Base-by-base conservation (phyloP, 139 green algal species). In the Chlorella sp. region DNA sequence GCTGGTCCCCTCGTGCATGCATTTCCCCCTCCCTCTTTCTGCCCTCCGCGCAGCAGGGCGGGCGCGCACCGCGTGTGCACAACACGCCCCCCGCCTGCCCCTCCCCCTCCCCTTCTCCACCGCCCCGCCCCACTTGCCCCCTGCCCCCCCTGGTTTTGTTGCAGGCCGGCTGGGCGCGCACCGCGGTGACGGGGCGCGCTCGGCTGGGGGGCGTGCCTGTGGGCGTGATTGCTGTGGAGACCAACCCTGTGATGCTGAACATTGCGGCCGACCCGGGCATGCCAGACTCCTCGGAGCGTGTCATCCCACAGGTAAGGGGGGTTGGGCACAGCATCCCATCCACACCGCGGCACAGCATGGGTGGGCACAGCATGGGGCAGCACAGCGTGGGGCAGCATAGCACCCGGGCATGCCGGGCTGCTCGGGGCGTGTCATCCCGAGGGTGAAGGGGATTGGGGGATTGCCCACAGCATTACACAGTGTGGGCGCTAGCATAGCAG, bases 141-240 rank as follows among this genome's bases (percentile, higher is more conserved):
- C 79, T 26, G 15, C 40, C 12, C 42, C 40, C 7, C 40, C 32
- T 12, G n/a, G n/a, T n/a, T n/a, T n/a, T n/a, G 36, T 24, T 88
- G 71, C 87, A 93, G 83, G 89, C 94, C 2, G 97, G 96, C 30
- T 99, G 98, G 98, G 98, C 97, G 30, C 93, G 96, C 79, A 99
- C 96, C 0, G 98, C 99, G 39, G 95, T 99, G 3, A 97, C 96
- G 28, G 98, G 98, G 0, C 95, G 98, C 32, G 98, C 98, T 2
- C 94, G 98, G 22, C 93, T 99, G 81, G 98, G 96, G 22, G 98
- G 98, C 87, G 94, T 98, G 37, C 94, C 98, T 5, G 95, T 99
- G 66, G 94, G 97, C 34, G 96, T 99, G 32, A 96, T 99, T 61
- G 98, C 97, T 0, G 98, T 99, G 90, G 97, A 99, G 95, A 97